Conservation (phyloP, 257 asterid species). For the Echium plantagineum region DNA sequence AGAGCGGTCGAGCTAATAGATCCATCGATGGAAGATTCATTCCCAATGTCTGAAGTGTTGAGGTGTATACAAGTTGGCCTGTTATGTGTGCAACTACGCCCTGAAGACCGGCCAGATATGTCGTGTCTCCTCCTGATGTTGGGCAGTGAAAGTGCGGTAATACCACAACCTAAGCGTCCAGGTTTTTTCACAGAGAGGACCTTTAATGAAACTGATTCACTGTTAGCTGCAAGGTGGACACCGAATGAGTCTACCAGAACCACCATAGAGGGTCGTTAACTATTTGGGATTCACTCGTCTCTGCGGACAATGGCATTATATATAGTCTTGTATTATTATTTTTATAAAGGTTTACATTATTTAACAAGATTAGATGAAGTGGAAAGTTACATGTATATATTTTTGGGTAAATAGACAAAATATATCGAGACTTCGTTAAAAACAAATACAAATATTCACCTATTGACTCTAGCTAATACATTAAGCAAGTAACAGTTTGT, state of each 20-base stretch:
- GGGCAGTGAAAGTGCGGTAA: constrained; percentile 1
- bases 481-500: too few relatives aligned
- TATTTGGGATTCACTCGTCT: not conserved
- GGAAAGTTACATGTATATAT: too few relatives aligned
- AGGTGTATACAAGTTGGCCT: constrained; percentile 15
- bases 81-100: constrained; percentile 10
- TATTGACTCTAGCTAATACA: too few relatives aligned
- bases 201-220: not conserved
- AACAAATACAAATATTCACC: too few relatives aligned
- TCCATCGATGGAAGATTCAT: constrained; percentile 2
- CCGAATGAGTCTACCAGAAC: not conserved
- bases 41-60: constrained; percentile 9
- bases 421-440: too few relatives aligned
- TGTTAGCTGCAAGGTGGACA: not conserved
- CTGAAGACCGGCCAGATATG: constrained; percentile 15
- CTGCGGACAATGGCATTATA: not conserved
- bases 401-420: too few relatives aligned
- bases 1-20: constrained; percentile 9
- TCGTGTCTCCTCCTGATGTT: constrained; percentile 13
- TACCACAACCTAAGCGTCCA: constrained; percentile 13
- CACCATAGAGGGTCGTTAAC: not conserved
- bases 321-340: not conserved
- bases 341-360: not conserved
- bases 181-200: constrained; percentile 11
- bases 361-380: not conserved